Conservation (phyloP, 2,329 filamentous ascomycete species). For the Phaeophleospora eucalypticola region DNA sequence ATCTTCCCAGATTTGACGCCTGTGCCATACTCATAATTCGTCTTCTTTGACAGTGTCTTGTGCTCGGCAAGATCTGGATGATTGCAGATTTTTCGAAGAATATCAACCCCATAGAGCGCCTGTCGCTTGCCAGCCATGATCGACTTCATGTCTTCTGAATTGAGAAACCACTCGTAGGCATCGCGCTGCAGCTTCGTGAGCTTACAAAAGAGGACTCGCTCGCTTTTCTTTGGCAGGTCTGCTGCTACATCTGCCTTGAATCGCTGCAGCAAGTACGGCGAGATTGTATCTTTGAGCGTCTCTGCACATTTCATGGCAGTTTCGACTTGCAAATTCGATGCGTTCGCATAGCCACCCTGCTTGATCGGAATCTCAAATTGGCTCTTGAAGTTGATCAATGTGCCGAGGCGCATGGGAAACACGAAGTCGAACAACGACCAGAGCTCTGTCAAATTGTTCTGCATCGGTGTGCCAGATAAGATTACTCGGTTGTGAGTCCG, state of each 20-base stretch:
- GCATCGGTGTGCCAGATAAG: conserved; percentile 92
- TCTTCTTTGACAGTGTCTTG: conserved; percentile 53
- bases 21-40: conserved; percentile 72
- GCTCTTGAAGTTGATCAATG: conserved; percentile 80
- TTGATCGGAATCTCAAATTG: conserved; percentile 94
- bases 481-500: conserved; percentile 88
- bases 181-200: conserved; percentile 74
- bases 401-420: conserved; percentile 92
- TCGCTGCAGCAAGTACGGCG: conserved; percentile 85
- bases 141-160: conserved; percentile 77
- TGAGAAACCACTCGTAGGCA: conserved; percentile 75
- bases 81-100: conserved; percentile 93
- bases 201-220: conserved; percentile 94
- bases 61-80: conserved; percentile 85
- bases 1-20: conserved; percentile 85
- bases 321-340: conserved; percentile 88
- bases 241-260: conserved; percentile 91
- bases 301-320: conserved; percentile 92
- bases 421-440: conserved; percentile 99
- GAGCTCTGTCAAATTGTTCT: conserved; percentile 90
- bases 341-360: conserved; percentile 90
- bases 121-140: conserved; percentile 73
- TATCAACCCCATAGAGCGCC: conserved; percentile 84
- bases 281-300: conserved; percentile 88
- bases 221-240: conserved; percentile 90